phyloP scores from a whole-genome alignment of 2,329 filamentous ascomycete genomes.

The Colletotrichum musicola region DNA sequence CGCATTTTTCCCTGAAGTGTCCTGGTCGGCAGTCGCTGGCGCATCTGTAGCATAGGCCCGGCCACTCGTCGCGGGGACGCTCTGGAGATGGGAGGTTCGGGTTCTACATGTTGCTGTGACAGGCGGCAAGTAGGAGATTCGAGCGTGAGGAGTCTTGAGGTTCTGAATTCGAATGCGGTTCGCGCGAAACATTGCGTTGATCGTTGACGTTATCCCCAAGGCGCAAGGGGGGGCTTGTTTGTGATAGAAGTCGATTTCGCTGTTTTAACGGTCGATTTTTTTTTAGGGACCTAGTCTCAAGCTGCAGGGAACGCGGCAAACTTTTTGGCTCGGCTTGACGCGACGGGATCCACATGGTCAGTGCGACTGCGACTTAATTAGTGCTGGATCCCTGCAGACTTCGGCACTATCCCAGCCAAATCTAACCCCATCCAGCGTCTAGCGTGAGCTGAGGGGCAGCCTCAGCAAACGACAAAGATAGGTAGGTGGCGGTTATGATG shows the following conservation, averaged over 20 bases:
- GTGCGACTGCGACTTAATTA: slow-evolving; percentile 1
- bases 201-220: slow-evolving; percentile 14
- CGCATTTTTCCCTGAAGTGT: neutral
- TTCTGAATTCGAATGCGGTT: slow-evolving; percentile 44
- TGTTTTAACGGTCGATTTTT: slow-evolving; percentile 10
- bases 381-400: slow-evolving; percentile 6
- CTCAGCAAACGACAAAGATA: too few species aligned
- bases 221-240: slow-evolving; percentile 17
- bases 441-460: too few species aligned
- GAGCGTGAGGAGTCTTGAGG: slow-evolving; percentile 45
- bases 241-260: neutral
- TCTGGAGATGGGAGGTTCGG: slow-evolving; percentile 1
- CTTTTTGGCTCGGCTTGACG: slow-evolving; percentile 1
- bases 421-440: neutral
- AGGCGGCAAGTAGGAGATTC: slow-evolving; percentile 43
- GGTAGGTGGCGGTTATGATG: too few species aligned
- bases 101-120: slow-evolving; percentile 19
- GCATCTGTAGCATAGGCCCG: slow-evolving; percentile 9
- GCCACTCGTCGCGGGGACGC: slow-evolving; percentile 5
- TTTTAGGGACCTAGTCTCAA: neutral
- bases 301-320: slow-evolving; percentile 8
- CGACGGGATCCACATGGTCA: slow-evolving; percentile 19
- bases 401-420: neutral
- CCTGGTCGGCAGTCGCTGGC: neutral
- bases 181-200: slow-evolving; percentile 50